Percentiles rank a stretch among this genome's conserved stretches.
phyloP scores from a whole-genome alignment of 2,329 filamentous ascomycete species.

The Aspergillus sp. region DNA sequence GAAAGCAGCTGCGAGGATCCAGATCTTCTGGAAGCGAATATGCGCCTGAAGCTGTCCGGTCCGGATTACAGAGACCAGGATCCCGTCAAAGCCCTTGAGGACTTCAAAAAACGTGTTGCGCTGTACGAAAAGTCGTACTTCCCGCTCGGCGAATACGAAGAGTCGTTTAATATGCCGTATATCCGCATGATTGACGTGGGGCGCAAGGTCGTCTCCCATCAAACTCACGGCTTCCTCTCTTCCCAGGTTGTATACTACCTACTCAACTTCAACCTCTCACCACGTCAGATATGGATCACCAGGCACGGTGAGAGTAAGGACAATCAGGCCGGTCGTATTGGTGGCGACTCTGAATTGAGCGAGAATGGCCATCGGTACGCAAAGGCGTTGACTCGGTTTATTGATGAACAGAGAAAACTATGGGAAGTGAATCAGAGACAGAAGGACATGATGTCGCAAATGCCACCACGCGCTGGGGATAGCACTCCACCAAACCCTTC shows the following conservation, averaged over 20 bases:
- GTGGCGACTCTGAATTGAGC: slow-evolving; percentile 83
- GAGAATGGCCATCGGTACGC: slow-evolving; percentile 79
- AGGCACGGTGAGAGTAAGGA: slow-evolving; percentile 89
- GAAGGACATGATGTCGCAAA: slow-evolving; percentile 73
- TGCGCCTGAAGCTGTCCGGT: slow-evolving; percentile 92
- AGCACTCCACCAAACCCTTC: slow-evolving; percentile 94
- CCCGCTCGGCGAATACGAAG: slow-evolving; percentile 86
- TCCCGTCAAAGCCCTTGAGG: slow-evolving; percentile 75
- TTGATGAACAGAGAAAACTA: slow-evolving; percentile 73
- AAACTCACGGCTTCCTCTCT: slow-evolving; percentile 87
- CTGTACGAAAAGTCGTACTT: slow-evolving; percentile 95
- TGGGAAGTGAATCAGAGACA: slow-evolving; percentile 83
- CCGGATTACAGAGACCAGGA: slow-evolving; percentile 97
- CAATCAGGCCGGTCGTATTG: slow-evolving; percentile 83
- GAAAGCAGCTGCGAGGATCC: slow-evolving; percentile 90
- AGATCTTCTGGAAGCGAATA: slow-evolving; percentile 86
- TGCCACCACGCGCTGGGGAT: slow-evolving; percentile 88
- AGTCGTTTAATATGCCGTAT: slow-evolving; percentile 86
- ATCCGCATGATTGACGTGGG: slow-evolving; percentile 98
- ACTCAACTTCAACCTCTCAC: slow-evolving; percentile 93
- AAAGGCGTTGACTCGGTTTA: slow-evolving; percentile 76
- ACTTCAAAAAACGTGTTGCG: slow-evolving; percentile 89
- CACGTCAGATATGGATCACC: slow-evolving; percentile 97
- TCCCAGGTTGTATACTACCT: slow-evolving; percentile 92
- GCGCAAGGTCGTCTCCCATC: slow-evolving; percentile 86